Evolutionary conservation across 139 green algal genomes (phyloP).

Genomic region (Gonium pectorale): DNA sequence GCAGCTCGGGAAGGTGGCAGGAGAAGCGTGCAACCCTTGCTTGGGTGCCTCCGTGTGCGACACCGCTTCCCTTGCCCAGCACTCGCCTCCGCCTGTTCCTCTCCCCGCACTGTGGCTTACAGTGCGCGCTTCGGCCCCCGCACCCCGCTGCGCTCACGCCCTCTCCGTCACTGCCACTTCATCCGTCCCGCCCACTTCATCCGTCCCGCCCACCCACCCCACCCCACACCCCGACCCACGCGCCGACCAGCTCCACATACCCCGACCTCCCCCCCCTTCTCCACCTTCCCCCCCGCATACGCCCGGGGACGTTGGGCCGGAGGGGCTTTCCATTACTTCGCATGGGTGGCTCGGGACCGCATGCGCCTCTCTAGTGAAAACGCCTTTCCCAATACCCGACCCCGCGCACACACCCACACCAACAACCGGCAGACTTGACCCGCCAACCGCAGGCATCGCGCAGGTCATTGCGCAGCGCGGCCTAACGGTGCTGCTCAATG

Average conservation of each 20-base stretch:
- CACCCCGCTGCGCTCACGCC: no score
- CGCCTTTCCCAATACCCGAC: not conserved
- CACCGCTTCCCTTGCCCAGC: no score
- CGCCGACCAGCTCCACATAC: no score
- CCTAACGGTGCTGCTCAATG: conserved; percentile 23
- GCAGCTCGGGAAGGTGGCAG: not conserved
- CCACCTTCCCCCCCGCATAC: not conserved
- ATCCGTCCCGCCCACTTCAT: no score
- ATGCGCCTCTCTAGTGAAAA: not conserved
- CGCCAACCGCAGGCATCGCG: conserved; percentile 9
- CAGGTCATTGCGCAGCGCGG: conserved; percentile 7
- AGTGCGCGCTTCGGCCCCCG: no score
- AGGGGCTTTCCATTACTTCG: not conserved
- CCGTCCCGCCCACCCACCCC: no score
- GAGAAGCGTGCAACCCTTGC: not conserved
- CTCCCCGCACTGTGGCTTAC: no score
- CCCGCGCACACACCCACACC: not conserved
- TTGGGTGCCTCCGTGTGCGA: not conserved
- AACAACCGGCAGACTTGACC: no score
- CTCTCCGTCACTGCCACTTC: no score
- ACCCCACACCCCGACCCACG: no score
- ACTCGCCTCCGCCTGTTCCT: no score
- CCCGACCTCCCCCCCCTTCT: not conserved
- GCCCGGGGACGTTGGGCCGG: no score
- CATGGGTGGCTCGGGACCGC: not conserved